phyloP scores from a whole-genome alignment of 2,329 filamentous ascomycete genomes.

The Chaetomium strumarium region DNA sequence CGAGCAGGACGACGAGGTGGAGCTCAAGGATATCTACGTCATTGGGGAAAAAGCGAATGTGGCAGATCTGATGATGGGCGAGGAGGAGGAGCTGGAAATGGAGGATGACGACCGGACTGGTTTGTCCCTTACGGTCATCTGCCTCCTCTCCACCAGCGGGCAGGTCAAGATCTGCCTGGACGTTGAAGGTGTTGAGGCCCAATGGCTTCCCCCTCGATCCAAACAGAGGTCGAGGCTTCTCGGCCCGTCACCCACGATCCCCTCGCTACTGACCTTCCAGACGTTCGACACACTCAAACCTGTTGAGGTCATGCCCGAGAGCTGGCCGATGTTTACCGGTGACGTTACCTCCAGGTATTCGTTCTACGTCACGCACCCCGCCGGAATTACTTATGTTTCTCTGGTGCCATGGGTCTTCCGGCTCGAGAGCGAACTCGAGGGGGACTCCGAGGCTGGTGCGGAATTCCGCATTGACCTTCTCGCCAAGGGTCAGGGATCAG shows the following conservation, averaged over 20 bases:
- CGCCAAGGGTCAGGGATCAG: slow-evolving; percentile 51
- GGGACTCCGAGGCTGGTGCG: slow-evolving; percentile 50
- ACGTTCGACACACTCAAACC: slow-evolving; percentile 54
- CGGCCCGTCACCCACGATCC: slow-evolving; percentile 34
- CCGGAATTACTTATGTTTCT: slow-evolving; percentile 55
- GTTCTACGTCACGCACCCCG: slow-evolving; percentile 57
- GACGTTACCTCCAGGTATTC: slow-evolving; percentile 58
- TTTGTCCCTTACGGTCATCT: slow-evolving; percentile 54
- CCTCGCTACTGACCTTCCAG: slow-evolving; percentile 55
- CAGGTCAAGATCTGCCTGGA: slow-evolving; percentile 58
- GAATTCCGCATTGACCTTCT: slow-evolving; percentile 58
- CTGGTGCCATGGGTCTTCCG: slow-evolving; percentile 59
- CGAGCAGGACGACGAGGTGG: slow-evolving; percentile 49
- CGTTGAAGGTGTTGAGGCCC: slow-evolving; percentile 56
- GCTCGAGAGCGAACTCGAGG: slow-evolving; percentile 54
- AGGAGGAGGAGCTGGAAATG: slow-evolving; percentile 55
- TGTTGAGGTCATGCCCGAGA: slow-evolving; percentile 48
- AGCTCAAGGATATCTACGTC: slow-evolving; percentile 56
- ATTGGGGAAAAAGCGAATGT: slow-evolving; percentile 58
- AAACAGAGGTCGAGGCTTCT: slow-evolving; percentile 43
- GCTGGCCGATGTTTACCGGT: slow-evolving; percentile 58
- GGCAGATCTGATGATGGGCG: slow-evolving; percentile 56
- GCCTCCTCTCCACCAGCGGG: slow-evolving; percentile 55
- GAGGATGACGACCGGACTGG: slow-evolving; percentile 54
- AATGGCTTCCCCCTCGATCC: slow-evolving; percentile 56